Evolutionary conservation across 371 early-diverging fungal species (phyloP), one percentile per base, ranked within the genome.

Genomic region (Rhizopus delemar): DNA sequence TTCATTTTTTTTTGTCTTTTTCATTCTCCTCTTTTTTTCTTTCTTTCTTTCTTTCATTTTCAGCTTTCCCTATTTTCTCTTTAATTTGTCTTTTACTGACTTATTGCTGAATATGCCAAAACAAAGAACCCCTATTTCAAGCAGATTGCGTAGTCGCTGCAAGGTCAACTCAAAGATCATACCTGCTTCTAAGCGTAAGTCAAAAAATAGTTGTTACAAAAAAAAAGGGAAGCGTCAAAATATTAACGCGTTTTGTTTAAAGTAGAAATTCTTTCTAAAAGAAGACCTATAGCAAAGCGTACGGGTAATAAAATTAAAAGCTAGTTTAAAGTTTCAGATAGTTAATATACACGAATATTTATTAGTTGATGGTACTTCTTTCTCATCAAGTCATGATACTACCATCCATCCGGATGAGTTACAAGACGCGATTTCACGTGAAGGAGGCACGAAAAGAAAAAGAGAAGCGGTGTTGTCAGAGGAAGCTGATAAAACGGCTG

Each of bases 331-430:
- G 12, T n/a, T n/a, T 22, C 9, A 46, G n/a, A 13, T 35, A 45
- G 13, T 36, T 12, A 36, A 46, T 56, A 28, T 5, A 9, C 7
- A 45, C 8, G 3, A 16, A 15, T 46, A 22, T 16, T 56, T 16
- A 39, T 13, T 28, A 31, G 33, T 9, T 15, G 38, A 28, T 7
- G 29, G 34, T 28, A 46, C 7, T 15, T 32, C 43, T 15, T 65
- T 65, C 38, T 65, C 60, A 22, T 56, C 65, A 32, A 49, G 60
- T 43, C 2, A 22, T 1, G 60, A 65, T 57, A 46, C 57, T 11
- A 51, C 52, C 16, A 65, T 65, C n/a, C 56, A 65, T 35, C 34
- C 60, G 45, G 65, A 65, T 35, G 65, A 65, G n/a, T 32, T 65
- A 4, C 53, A 56, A 12, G 33, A 46, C 1, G 41, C 51, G 2